Percentiles rank a stretch among this genome's conserved stretches.
These are phyloP conservation scores for Gaertneriomyces sp. DNA, from an alignment of 192 early-diverging fungal species.

Conservation along the genomic window DNA sequence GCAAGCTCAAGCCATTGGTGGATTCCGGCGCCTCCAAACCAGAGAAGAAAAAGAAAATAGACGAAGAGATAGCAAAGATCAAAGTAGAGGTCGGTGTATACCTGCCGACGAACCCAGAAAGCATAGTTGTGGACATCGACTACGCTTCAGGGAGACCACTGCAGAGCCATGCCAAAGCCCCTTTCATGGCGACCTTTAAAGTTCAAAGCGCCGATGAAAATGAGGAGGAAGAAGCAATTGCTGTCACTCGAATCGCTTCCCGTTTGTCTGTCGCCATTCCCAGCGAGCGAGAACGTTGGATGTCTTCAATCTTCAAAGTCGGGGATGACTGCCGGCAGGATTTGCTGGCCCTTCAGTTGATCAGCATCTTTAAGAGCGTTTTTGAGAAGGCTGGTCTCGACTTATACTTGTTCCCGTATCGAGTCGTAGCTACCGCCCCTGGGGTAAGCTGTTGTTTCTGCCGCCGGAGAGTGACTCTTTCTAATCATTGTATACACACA, in stretches of 20 bases:
- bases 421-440: slow-evolving; percentile 94
- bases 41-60: slow-evolving; percentile 98
- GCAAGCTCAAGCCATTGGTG: slow-evolving; percentile 91
- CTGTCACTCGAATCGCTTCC: not conserved
- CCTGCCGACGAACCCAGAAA: slow-evolving; percentile 95
- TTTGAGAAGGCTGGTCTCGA: slow-evolving; percentile 86
- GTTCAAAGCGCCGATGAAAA: slow-evolving; percentile 55
- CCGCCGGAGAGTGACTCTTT: not conserved
- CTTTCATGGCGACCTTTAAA: slow-evolving; percentile 98
- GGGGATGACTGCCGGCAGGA: slow-evolving; percentile 99
- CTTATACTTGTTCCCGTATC: slow-evolving; percentile 94
- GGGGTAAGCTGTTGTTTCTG: slow-evolving; percentile 50
- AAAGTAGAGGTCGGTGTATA: slow-evolving; percentile 95
- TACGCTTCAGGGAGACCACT: slow-evolving; percentile 88
- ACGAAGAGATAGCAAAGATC: slow-evolving; percentile 95
- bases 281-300: slow-evolving; percentile 36
- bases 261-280: not conserved
- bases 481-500: slow-evolving; percentile 18
- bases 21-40: slow-evolving; percentile 69
- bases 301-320: slow-evolving; percentile 96
- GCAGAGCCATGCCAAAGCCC: slow-evolving; percentile 97
- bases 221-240: not conserved
- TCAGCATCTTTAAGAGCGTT: slow-evolving; percentile 96
- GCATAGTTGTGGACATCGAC: slow-evolving; percentile 91
- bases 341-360: slow-evolving; percentile 94